Conservation (phyloP, 768 basidiomycete species). For the Pisolithus tinctorius region DNA sequence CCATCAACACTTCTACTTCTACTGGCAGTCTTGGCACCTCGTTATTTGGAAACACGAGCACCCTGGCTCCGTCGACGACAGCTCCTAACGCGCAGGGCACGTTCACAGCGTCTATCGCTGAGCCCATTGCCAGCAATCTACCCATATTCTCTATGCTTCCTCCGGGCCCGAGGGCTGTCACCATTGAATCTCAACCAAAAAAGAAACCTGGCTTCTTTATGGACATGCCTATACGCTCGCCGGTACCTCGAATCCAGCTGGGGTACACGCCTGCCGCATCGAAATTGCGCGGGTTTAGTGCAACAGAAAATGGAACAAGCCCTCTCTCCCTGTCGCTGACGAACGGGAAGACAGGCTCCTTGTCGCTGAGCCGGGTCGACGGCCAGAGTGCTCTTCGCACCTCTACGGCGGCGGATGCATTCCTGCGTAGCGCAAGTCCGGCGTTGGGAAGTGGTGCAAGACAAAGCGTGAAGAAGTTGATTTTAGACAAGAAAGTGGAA, state of each 20-base stretch:
- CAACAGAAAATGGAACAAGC: conserved; percentile 32
- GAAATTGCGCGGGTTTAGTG: conserved; percentile 63
- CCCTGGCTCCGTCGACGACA: conserved; percentile 34
- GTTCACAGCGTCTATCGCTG: conserved; percentile 82
- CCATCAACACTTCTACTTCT: conserved; percentile 38
- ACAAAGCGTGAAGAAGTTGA: conserved; percentile 89
- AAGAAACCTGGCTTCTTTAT: conserved; percentile 74
- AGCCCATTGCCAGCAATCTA: conserved; percentile 68
- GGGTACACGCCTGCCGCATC: conserved; percentile 58
- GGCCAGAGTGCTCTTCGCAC: conserved; percentile 30
- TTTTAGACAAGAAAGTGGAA: conserved; percentile 80
- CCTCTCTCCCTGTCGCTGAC: conserved; percentile 42
- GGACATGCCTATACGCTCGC: conserved; percentile 69
- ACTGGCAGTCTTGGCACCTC: conserved; percentile 30
- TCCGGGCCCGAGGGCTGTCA: conserved; percentile 57
- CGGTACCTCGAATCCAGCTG: conserved; percentile 56
- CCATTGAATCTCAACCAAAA: conserved; percentile 57
- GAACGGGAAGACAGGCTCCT: conserved; percentile 47
- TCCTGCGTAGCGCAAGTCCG: conserved; percentile 52
- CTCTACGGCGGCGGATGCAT: conserved; percentile 44
- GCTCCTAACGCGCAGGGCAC: conserved; percentile 47
- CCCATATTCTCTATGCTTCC: conserved; percentile 74
- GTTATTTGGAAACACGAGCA: conserved; percentile 33
- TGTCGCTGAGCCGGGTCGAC: conserved; percentile 48
- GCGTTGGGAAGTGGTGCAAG: conserved; percentile 61